A percentile compares a stretch with the other conserved stretches of the same genome.
phyloP scores from a whole-genome alignment of 202 grass and related monocot genomes.

The Sporobolus alterniflorus region DNA sequence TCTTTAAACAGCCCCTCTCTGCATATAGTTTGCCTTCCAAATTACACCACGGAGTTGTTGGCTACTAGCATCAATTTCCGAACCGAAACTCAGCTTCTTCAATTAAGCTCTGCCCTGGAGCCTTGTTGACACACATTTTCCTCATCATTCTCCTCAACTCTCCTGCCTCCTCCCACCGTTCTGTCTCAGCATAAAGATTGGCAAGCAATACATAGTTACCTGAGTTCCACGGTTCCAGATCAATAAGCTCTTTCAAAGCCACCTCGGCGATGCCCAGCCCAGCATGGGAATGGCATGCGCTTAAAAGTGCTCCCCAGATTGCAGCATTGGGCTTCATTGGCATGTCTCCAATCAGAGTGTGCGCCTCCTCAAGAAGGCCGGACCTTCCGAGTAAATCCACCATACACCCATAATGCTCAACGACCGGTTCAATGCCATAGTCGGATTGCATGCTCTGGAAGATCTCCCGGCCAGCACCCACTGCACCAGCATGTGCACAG shows the following conservation, averaged over 20 bases:
- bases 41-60: background rate
- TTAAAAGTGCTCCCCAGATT: constrained; percentile 70
- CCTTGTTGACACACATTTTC: constrained; percentile 62
- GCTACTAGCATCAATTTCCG: background rate
- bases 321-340: constrained; percentile 57
- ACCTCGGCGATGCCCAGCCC: constrained; percentile 63
- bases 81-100: constrained; percentile 43
- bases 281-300: constrained; percentile 55
- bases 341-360: constrained; percentile 54
- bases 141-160: constrained; percentile 56
- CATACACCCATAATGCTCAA: constrained; percentile 81
- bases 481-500: constrained; percentile 58
- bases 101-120: constrained; percentile 57
- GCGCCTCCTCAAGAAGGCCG: constrained; percentile 58
- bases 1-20: background rate
- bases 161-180: constrained; percentile 63
- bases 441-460: constrained; percentile 51
- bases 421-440: constrained; percentile 40
- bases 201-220: constrained; percentile 69
- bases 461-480: constrained; percentile 45
- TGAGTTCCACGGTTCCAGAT: constrained; percentile 70
- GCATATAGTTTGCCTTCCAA: background rate
- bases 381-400: constrained; percentile 74
- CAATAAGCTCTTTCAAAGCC: constrained; percentile 75
- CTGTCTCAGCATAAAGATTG: constrained; percentile 71